phyloP scores from a whole-genome alignment of 2,329 filamentous ascomycete species.

The Fusarium sterilihyphosum region DNA sequence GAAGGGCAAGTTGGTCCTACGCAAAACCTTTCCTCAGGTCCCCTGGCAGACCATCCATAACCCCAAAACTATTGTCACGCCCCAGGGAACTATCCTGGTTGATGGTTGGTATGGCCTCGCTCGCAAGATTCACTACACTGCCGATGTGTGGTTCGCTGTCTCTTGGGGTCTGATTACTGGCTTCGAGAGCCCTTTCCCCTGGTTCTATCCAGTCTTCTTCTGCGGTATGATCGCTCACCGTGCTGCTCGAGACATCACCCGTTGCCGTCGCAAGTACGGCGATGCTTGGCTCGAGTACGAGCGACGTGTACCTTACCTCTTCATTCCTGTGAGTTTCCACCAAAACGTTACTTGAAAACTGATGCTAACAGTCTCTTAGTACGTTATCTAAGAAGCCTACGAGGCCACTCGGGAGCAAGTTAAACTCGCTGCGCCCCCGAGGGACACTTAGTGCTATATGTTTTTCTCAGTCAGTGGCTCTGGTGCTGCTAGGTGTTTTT shows the following conservation, averaged over 20 bases:
- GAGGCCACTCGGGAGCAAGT: not conserved
- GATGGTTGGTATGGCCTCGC: constrained; percentile 87
- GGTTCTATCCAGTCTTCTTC: constrained; percentile 92
- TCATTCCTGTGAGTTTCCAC: constrained; percentile 70
- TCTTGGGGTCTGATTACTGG: constrained; percentile 63
- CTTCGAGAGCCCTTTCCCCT: constrained; percentile 79
- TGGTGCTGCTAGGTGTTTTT: not conserved
- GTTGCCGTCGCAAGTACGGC: constrained; percentile 83
- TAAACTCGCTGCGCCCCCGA: not conserved
- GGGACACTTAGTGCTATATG: not conserved
- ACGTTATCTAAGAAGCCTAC: constrained; percentile 51
- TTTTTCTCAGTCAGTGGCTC: constrained; percentile 1
- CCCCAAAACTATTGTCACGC: constrained; percentile 79
- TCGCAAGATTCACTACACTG: constrained; percentile 68
- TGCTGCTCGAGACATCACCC: constrained; percentile 77
- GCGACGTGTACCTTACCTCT: constrained; percentile 80
- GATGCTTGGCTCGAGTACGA: constrained; percentile 85
- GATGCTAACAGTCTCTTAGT: constrained; percentile 45
- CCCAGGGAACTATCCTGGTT: constrained; percentile 78
- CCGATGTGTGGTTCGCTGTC: constrained; percentile 60
- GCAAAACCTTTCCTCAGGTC: constrained; percentile 89
- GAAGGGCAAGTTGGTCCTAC: constrained; percentile 73
- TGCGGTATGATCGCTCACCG: constrained; percentile 83
- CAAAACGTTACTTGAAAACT: not conserved
- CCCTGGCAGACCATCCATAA: constrained; percentile 87